Evolutionary conservation across 2,329 filamentous ascomycete genomes (phyloP).

Genomic region (Colletotrichum gigasporum): DNA sequence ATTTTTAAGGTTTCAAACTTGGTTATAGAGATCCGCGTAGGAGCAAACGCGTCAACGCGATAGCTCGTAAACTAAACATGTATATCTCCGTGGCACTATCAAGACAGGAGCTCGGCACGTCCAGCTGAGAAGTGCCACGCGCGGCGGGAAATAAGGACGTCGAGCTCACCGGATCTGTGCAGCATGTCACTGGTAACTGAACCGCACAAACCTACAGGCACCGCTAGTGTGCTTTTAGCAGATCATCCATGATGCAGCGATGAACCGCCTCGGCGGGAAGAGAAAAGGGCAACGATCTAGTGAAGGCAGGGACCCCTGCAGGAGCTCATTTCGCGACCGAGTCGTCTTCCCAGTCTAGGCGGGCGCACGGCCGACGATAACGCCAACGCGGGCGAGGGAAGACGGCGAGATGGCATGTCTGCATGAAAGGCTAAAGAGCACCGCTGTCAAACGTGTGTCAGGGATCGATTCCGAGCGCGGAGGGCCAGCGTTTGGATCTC

Average conservation of each 20-base stretch:
- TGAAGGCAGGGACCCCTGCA: conserved; percentile 18
- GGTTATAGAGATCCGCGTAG: neutral
- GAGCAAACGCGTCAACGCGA: neutral
- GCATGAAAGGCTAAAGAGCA: neutral
- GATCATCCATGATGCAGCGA: neutral
- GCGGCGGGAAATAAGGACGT: neutral
- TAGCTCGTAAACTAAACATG: neutral
- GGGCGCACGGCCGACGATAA: conserved; percentile 10
- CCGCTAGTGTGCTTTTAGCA: neutral
- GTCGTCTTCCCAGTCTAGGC: neutral
- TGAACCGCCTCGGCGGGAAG: neutral
- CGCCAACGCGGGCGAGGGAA: neutral
- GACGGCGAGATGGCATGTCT: neutral
- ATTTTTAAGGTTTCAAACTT: neutral
- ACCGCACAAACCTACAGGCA: neutral
- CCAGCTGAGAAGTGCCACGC: too few species aligned
- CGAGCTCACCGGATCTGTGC: neutral
- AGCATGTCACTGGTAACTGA: neutral
- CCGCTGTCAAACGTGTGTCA: conserved; percentile 13
- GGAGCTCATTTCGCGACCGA: conserved; percentile 23
- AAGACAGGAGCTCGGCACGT: too few species aligned
- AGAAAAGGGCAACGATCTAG: neutral
- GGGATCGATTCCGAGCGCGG: conserved; percentile 7
- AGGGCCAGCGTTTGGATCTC: neutral
- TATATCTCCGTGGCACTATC: conserved; percentile 1